Percentiles rank a stretch among this genome's conserved stretches.
Evolutionary conservation across 352 stramenopile genomes (phyloP).

Genomic region (Globisporangium cederbergense): DNA sequence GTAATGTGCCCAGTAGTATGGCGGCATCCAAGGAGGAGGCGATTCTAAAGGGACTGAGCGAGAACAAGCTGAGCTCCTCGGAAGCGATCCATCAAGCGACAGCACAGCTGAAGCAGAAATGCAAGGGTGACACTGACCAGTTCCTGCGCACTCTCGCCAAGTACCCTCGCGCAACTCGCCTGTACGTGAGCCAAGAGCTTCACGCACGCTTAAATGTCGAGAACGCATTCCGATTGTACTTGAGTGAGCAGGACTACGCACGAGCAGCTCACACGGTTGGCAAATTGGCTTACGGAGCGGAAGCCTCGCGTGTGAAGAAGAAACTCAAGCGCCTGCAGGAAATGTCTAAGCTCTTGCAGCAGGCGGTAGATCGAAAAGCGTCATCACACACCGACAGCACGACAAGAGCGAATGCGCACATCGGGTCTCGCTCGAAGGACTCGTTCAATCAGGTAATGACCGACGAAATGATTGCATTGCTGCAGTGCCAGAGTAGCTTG

Average conservation of each 20-base stretch:
- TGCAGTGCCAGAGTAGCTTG: slow-evolving; percentile 40
- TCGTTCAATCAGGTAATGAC: slow-evolving; percentile 55
- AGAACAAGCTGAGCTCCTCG: slow-evolving; percentile 41
- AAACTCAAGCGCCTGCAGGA: slow-evolving; percentile 30
- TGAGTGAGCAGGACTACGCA: slow-evolving; percentile 23
- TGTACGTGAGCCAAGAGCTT: slow-evolving; percentile 43
- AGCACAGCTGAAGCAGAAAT: slow-evolving; percentile 28
- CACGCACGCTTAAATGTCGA: slow-evolving; percentile 27
- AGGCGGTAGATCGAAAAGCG: neutral
- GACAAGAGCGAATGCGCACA: neutral
- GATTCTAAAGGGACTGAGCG: slow-evolving; percentile 38
- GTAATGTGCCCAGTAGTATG: too few relatives aligned
- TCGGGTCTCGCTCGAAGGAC: slow-evolving; percentile 17
- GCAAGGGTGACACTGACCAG: slow-evolving; percentile 22
- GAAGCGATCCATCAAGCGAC: slow-evolving; percentile 44
- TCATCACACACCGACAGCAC: neutral
- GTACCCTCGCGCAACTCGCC: slow-evolving; percentile 39
- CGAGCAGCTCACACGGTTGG: slow-evolving; percentile 35
- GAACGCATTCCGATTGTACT: slow-evolving; percentile 29
- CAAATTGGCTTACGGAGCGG: slow-evolving; percentile 45
- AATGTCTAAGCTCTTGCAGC: slow-evolving; percentile 31
- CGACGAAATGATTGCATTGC: slow-evolving; percentile 39
- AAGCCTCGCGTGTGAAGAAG: slow-evolving; percentile 34
- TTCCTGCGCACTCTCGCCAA: slow-evolving; percentile 34
- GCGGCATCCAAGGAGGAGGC: slow-evolving; percentile 34